Percentiles rank a stretch among this genome's conserved stretches.
phyloP scores from a whole-genome alignment of 1,284 basidiomycete species.

The Sparassis latifolia region DNA sequence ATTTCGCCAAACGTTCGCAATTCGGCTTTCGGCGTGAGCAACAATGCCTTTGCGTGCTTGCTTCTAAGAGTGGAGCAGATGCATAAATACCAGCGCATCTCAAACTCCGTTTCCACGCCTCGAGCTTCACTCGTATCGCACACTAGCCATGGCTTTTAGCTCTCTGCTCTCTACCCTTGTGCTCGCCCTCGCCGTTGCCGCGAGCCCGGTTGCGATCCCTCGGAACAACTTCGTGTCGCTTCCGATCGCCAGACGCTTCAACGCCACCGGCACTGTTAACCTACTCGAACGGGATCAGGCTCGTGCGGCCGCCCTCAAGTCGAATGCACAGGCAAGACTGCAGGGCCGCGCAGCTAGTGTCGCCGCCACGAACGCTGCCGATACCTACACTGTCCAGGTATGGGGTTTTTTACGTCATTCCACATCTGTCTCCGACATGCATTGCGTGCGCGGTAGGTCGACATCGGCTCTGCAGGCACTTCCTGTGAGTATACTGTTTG shows the following conservation, averaged over 20 bases:
- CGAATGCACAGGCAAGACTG: conserved; percentile 12
- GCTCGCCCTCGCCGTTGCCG: conserved; percentile 16
- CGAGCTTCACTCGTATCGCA: conserved; percentile 3
- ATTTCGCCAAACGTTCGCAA: no score
- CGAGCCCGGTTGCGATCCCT: conserved; percentile 16
- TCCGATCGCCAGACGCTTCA: conserved; percentile 23
- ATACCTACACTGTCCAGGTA: conserved; percentile 25
- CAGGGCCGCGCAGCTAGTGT: conserved; percentile 15
- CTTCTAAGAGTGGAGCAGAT: neutral
- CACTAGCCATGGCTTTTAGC: conserved; percentile 8
- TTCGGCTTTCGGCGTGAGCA: no score
- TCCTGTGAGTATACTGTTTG: conserved; percentile 19
- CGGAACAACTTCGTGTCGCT: conserved; percentile 18
- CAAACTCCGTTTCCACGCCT: neutral
- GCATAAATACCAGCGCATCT: conserved; percentile 1
- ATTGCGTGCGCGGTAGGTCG: conserved; percentile 16
- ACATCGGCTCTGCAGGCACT: conserved; percentile 29
- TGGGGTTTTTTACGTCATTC: conserved; percentile 2
- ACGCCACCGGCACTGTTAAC: conserved; percentile 18
- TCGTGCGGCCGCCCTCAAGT: conserved; percentile 15
- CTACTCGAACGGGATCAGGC: conserved; percentile 21
- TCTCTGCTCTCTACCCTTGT: conserved; percentile 14
- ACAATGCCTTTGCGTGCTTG: no score
- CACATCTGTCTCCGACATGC: neutral
- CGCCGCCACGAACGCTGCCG: conserved; percentile 34